Evolutionary conservation across 1,139 yeast species (phyloP), one percentile per base, ranked within the genome.

Genomic region (Zygotorulaspora mrakii): DNA sequence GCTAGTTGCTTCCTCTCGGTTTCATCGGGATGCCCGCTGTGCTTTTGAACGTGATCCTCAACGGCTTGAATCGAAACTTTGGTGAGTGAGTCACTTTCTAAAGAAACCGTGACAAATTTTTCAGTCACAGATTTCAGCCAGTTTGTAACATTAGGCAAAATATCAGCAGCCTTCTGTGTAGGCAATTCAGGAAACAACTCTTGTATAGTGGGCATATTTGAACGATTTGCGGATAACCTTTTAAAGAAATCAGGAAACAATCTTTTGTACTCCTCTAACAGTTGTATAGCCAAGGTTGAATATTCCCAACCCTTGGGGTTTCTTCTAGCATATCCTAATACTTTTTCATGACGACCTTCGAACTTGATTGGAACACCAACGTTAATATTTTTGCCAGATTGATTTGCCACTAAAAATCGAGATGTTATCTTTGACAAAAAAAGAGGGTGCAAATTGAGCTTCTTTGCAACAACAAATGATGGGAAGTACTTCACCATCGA

Each of bases 331-430:
- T 80, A 89, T 1, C 98, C 98, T 49, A 89, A 71, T 5, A 86
- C 97, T 64, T 89, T 91, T 55, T 77, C 76, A 54, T 87, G 77
- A 51, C 77, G 77, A 23, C 77, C 77, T 52, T 89, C 96, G 64
- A 81, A 84, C 64, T 89, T 88, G 61, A 91, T 70, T 47, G 84
- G 87, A 50, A 91, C 70, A 21, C 98, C 98, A 55, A 91, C 71
- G 56, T 89, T 84, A n/a, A 72, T 61, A 52, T 75, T 75, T 50
- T 70, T 76, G 5, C 72, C 73, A 17, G 69, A 70, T 20, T 69
- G 66, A 48, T 75, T 78, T 25, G 69, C 73, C 45, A 89, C 70
- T 68, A 82, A 66, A 52, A 69, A 84, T 18, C 78, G 76, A 18
- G 96, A 80, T 0, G 96, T 84, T 35, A 91, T 72, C 57, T 76